Percentiles rank a stretch among this genome's conserved stretches.
These are phyloP conservation scores for Cornus controversa DNA, from an alignment of 148 eudicot genomes.

Conservation along the genomic window DNA sequence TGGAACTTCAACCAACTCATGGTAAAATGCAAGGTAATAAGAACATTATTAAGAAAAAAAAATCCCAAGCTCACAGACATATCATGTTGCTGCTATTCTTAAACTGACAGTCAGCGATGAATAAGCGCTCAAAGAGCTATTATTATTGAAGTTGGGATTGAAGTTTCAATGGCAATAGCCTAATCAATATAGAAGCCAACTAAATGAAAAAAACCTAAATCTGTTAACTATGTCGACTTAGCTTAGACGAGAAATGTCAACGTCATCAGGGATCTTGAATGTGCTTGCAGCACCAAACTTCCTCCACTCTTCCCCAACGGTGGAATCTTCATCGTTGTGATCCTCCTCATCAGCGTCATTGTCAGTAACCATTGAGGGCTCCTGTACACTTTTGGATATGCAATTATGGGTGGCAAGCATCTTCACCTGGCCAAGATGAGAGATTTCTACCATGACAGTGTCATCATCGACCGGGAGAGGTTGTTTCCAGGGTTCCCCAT, in stretches of 20 bases:
- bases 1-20: too few relatives aligned
- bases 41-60: not conserved
- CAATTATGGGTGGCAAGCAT: slow-evolving; percentile 78
- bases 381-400: slow-evolving; percentile 51
- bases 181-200: not conserved
- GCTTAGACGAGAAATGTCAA: slow-evolving; percentile 73
- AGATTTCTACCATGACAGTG: slow-evolving; percentile 76
- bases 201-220: too few relatives aligned
- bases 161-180: not conserved
- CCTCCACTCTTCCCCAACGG: slow-evolving; percentile 62
- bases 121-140: not conserved
- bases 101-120: not conserved
- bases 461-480: slow-evolving; percentile 79
- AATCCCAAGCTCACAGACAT: not conserved
- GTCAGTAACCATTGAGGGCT: slow-evolving; percentile 30
- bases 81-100: not conserved
- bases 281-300: slow-evolving; percentile 96
- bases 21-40: too few relatives aligned
- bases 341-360: slow-evolving; percentile 32
- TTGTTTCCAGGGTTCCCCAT: slow-evolving; percentile 98
- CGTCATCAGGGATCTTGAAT: slow-evolving; percentile 72
- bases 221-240: slow-evolving; percentile 15
- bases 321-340: slow-evolving; percentile 44
- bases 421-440: slow-evolving; percentile 77
- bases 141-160: not conserved